Evolutionary conservation across 176 grass and related monocot genomes (phyloP).

Genomic region (Pontederia paniculata): DNA sequence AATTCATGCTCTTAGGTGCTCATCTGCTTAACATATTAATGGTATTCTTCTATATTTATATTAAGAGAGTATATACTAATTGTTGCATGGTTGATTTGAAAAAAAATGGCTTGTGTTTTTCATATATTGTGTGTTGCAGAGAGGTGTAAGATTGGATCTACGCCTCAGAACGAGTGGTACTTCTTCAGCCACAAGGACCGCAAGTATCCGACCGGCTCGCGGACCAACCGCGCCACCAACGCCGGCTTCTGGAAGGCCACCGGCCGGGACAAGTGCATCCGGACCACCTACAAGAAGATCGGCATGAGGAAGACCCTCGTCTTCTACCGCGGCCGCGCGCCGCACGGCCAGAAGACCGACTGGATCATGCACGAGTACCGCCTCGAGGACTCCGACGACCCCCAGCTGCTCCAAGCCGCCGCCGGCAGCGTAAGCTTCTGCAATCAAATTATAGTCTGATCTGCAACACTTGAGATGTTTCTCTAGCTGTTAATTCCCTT

Average conservation of each 20-base stretch:
- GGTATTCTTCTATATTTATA: too few relatives aligned
- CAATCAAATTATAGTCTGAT: too few relatives aligned
- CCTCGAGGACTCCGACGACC: slow-evolving; percentile 56
- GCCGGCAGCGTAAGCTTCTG: slow-evolving; percentile 24
- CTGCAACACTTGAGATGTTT: too few relatives aligned
- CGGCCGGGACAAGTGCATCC: slow-evolving; percentile 92
- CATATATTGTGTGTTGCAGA: slow-evolving; percentile 29
- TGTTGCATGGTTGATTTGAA: too few relatives aligned
- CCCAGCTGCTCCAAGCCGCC: slow-evolving; percentile 7
- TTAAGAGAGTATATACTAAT: too few relatives aligned
- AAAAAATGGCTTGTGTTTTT: too few relatives aligned
- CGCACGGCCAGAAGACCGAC: slow-evolving; percentile 70
- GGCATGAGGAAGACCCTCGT: slow-evolving; percentile 96
- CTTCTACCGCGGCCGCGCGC: slow-evolving; percentile 90
- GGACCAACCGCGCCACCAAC: slow-evolving; percentile 77
- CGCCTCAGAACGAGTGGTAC: slow-evolving; percentile 94
- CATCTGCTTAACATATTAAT: too few relatives aligned
- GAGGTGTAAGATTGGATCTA: slow-evolving; percentile 69
- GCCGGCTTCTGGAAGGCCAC: slow-evolving; percentile 96
- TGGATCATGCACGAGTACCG: slow-evolving; percentile 50
- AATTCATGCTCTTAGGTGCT: too few relatives aligned
- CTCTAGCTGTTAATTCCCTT: not conserved
- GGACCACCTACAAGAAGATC: slow-evolving; percentile 84
- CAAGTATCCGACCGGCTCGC: slow-evolving; percentile 89
- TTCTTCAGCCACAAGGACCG: slow-evolving; percentile 99